Percentiles rank a stretch among this genome's conserved stretches.
Conservation (phyloP, 73 alveolate genomes). For the Durusdinium trenchii region DNA sequence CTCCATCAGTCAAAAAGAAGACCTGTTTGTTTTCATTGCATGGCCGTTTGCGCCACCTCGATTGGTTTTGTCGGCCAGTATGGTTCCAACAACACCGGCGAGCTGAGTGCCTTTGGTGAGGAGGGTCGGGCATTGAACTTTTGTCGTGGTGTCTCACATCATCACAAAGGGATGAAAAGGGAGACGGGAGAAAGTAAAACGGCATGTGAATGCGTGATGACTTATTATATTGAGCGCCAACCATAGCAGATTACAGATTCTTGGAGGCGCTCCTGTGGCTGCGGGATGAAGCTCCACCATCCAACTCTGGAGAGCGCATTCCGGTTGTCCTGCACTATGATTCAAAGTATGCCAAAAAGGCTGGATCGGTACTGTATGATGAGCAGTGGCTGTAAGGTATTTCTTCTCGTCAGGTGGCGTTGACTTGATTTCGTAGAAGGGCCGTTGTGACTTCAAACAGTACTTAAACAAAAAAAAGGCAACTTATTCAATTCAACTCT, state of each 20-base stretch:
- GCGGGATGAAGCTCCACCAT: constrained; percentile 75
- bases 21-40: too few relatives aligned
- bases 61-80: not conserved
- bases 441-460: too few relatives aligned
- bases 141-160: not conserved
- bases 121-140: not conserved
- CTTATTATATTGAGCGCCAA: not conserved
- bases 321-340: constrained; percentile 70
- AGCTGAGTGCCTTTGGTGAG: constrained; percentile 85
- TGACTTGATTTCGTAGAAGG: not conserved
- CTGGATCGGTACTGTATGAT: not conserved
- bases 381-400: not conserved
- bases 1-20: too few relatives aligned
- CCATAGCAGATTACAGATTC: not conserved
- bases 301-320: not conserved
- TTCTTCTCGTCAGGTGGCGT: not conserved
- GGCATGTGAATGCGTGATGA: not conserved
- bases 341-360: constrained; percentile 84
- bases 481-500: not conserved
- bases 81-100: constrained; percentile 82
- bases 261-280: constrained; percentile 63
- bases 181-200: not conserved
- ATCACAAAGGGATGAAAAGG: not conserved
- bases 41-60: not conserved
- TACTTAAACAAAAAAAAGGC: not conserved